phyloP scores from a whole-genome alignment of 257 asterid species.

The Solanum lycopersicoides region DNA sequence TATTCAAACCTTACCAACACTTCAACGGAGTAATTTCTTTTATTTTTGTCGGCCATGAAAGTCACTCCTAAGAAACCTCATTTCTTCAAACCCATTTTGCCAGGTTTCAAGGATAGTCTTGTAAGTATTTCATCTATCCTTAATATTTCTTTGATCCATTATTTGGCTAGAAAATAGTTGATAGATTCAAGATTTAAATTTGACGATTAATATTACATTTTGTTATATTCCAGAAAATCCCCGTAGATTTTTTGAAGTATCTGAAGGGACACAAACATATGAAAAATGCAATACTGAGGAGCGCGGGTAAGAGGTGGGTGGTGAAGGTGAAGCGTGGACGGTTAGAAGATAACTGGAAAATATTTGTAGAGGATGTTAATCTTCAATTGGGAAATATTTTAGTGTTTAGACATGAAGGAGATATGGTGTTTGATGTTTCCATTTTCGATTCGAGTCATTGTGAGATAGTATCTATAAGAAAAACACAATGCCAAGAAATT shows the following conservation, averaged over 20 bases:
- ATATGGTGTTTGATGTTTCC: not conserved
- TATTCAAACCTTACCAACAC: not conserved
- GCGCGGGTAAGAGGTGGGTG: not conserved
- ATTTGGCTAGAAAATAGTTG: too few species aligned
- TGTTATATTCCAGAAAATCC: not conserved
- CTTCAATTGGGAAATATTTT: not conserved
- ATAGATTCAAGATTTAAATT: too few species aligned
- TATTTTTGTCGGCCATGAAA: not conserved
- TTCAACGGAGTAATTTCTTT: not conserved
- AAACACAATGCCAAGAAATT: not conserved
- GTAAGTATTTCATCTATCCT: not conserved
- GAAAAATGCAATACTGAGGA: not conserved
- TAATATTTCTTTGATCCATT: too few species aligned
- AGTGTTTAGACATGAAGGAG: not conserved
- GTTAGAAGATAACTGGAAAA: not conserved
- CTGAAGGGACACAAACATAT: not conserved
- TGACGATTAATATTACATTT: not conserved
- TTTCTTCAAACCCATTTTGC: not conserved
- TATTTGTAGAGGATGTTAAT: not conserved
- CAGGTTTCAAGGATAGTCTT: not conserved
- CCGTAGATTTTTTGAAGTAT: not conserved
- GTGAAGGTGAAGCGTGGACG: not conserved
- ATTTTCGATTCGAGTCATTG: not conserved
- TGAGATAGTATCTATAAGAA: not conserved
- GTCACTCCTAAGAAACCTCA: not conserved